Conservation (phyloP, 2,329 filamentous ascomycete species). For the Pseudogymnoascus sp. region DNA sequence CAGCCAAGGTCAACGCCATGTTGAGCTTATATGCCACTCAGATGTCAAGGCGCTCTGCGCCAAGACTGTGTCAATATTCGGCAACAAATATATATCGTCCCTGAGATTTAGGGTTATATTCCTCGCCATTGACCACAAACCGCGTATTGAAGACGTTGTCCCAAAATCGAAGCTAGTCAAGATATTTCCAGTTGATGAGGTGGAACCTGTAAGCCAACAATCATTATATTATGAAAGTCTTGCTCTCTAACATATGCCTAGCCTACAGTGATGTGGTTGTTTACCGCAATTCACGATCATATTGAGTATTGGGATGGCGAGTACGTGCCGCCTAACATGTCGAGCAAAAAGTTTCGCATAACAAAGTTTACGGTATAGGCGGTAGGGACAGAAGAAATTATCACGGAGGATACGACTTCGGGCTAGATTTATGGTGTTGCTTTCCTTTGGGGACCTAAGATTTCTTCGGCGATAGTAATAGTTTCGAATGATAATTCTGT, state of each 20-base stretch:
- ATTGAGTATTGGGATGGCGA: background rate
- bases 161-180: background rate
- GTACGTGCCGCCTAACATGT: background rate
- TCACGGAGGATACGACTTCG: background rate
- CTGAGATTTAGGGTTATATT: background rate
- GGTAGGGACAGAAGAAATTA: background rate
- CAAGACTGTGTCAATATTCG: background rate
- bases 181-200: background rate
- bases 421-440: background rate
- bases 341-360: background rate
- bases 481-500: background rate
- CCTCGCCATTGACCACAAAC: conserved; percentile 1
- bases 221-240: background rate
- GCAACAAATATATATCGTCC: conserved; percentile 3
- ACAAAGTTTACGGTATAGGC: background rate
- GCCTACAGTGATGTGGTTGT: conserved; percentile 6
- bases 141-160: background rate
- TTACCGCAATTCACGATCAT: background rate
- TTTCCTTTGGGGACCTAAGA: background rate
- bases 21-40: background rate
- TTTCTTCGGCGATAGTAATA: background rate
- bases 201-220: background rate
- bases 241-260: background rate
- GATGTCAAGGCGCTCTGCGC: background rate
- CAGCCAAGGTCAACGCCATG: background rate